Conservation (phyloP, 345 rosid genomes). For the Gossypium turneri region DNA sequence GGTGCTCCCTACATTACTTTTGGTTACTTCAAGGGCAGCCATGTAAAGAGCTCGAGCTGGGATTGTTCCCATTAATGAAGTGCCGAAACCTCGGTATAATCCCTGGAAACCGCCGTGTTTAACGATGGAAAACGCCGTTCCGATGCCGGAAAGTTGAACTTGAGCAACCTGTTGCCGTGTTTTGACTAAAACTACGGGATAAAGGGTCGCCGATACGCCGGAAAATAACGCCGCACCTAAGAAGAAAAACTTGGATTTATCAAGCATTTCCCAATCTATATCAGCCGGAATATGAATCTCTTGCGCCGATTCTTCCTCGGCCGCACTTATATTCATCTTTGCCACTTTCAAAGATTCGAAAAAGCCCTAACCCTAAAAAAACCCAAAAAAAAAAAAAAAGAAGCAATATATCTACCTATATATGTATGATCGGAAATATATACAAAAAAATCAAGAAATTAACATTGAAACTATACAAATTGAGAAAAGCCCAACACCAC, state of each 20-base stretch:
- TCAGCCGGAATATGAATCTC: slow-evolving; percentile 65
- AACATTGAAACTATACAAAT: background rate
- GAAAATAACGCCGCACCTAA: slow-evolving; percentile 91
- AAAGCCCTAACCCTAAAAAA: background rate
- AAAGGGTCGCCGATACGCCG: slow-evolving; percentile 72
- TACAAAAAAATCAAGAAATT: background rate
- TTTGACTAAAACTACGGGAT: slow-evolving; percentile 72
- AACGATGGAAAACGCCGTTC: slow-evolving; percentile 44
- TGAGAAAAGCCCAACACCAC: background rate
- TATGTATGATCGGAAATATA: background rate
- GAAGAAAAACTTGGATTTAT: slow-evolving; percentile 72
- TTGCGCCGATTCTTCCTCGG: slow-evolving; percentile 47
- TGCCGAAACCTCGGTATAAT: slow-evolving; percentile 80
- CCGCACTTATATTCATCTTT: slow-evolving; percentile 56
- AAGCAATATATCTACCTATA: background rate
- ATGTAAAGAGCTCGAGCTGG: slow-evolving; percentile 88
- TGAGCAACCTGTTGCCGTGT: slow-evolving; percentile 79
- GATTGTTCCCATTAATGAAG: slow-evolving; percentile 79
- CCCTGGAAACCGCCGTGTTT: slow-evolving; percentile 65
- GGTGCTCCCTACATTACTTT: slow-evolving; percentile 69
- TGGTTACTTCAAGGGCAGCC: slow-evolving; percentile 83
- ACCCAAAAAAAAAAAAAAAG: background rate
- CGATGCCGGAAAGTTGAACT: slow-evolving; percentile 50
- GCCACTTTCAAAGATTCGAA: slow-evolving; percentile 26
- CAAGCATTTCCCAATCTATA: slow-evolving; percentile 87